Evolutionary conservation across 1,284 basidiomycete species (phyloP), one percentile per base, ranked within the genome.

Genomic region (Microbotryomycetes sp.): DNA sequence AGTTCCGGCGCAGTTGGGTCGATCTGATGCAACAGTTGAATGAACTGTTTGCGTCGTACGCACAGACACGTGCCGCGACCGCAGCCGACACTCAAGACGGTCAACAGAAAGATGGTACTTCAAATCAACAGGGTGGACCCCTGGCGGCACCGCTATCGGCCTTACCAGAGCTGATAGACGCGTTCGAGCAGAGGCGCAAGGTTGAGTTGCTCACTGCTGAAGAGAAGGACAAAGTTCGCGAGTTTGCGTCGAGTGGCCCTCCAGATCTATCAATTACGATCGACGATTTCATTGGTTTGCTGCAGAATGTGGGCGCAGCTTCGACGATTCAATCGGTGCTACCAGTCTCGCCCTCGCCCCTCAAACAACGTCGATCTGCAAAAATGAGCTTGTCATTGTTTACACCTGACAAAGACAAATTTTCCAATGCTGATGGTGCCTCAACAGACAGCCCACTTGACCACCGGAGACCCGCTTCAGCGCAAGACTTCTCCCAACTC

Each of bases 21-120:
- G 63, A 67, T n/a, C 53, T 67, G 12, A 47, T 63, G 47, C 31
- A 59, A 4, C 63, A 62, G 45, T 56, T 68, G 54, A 59, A 56
- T 48, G 42, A 42, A 19, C 56, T 68, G 28, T 68, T 68, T 52
- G 61, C 63, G 46, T 58, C 61, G 6, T 56, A 63, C 54, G 48
- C 62, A 19, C 36, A 19, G 36, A n/a, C n/a, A n/a, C n/a, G n/a
- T n/a, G n/a, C n/a, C n/a, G n/a, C n/a, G n/a, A n/a, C n/a, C n/a
- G 12, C 9, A 19, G 12, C 9, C 36, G 36, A 42, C 36, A 42
- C 12, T 19, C 36, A 12, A 9, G 19, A 42, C 12, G 19, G 12
- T 12, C 12, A 9, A 42, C 36, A 42, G 36, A 9, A 9, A 42
- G 36, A 42, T 19, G n/a, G 14, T 15, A 9, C 51, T 2, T 26